Percentiles rank a stretch among this genome's conserved stretches.
Evolutionary conservation across 805 yeast species (phyloP).

Genomic region (Dipodascus geniculatus): DNA sequence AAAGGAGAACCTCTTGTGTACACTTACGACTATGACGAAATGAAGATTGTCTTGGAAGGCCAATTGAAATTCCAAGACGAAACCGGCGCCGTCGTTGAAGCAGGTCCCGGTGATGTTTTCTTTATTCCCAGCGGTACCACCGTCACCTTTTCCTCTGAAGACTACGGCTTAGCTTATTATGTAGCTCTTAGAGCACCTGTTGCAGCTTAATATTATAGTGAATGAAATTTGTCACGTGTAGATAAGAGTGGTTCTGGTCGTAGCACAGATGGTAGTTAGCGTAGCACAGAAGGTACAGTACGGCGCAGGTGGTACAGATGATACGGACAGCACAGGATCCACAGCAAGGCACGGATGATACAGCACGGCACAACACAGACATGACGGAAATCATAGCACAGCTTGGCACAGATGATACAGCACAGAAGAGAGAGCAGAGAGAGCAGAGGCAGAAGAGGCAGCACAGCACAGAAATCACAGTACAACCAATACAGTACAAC

Average conservation of each 20-base stretch:
- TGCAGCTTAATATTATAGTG: neutral
- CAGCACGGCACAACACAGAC: no score
- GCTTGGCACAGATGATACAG: no score
- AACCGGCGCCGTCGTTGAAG: conserved; percentile 46
- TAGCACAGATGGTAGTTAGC: no score
- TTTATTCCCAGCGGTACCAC: conserved; percentile 59
- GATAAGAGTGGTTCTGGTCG: neutral
- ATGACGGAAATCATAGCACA: no score
- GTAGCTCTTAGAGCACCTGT: conserved; percentile 31
- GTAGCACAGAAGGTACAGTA: no score
- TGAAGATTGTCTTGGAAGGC: conserved; percentile 61
- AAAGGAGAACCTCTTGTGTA: conserved; percentile 59
- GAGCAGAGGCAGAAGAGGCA: no score
- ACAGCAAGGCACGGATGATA: no score
- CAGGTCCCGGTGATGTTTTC: conserved; percentile 54
- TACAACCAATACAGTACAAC: no score
- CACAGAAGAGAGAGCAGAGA: no score
- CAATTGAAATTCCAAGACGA: conserved; percentile 52
- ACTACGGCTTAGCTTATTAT: conserved; percentile 54
- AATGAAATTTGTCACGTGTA: neutral
- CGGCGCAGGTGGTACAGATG: no score
- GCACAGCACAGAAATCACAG: no score
- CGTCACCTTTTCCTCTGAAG: conserved; percentile 49
- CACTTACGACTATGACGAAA: conserved; percentile 54
- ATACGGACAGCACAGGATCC: no score